These are phyloP conservation scores for Aspergillus sparsus DNA, from an alignment of 495 filamentous ascomycete species.

Conservation along the genomic window DNA sequence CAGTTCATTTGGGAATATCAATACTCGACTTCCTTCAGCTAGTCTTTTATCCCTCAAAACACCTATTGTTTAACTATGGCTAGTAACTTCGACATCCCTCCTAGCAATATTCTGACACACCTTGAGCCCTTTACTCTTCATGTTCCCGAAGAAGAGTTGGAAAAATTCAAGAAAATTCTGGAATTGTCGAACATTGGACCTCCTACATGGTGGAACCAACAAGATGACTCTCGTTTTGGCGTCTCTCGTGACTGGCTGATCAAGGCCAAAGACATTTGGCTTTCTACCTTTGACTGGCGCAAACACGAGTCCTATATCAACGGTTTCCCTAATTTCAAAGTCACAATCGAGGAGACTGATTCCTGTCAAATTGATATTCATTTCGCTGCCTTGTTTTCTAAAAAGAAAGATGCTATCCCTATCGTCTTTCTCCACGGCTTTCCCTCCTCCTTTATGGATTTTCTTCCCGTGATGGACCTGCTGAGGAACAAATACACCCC, in stretches of 20 bases:
- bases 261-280: slow-evolving; percentile 55
- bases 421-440: slow-evolving; percentile 62
- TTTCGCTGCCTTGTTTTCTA: slow-evolving; percentile 64
- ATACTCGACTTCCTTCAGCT: too few relatives aligned
- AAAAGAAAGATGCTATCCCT: slow-evolving; percentile 59
- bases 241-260: slow-evolving; percentile 58
- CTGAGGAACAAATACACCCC: slow-evolving; percentile 54
- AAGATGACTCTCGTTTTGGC: slow-evolving; percentile 51
- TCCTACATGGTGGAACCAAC: slow-evolving; percentile 50
- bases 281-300: slow-evolving; percentile 48
- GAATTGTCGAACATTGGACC: slow-evolving; percentile 54
- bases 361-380: slow-evolving; percentile 47
- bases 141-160: slow-evolving; percentile 48
- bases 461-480: slow-evolving; percentile 42
- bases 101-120: not conserved
- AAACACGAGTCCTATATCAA: slow-evolving; percentile 46
- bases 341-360: slow-evolving; percentile 42
- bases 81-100: slow-evolving; percentile 1
- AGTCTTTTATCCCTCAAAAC: too few relatives aligned
- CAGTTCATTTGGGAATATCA: too few relatives aligned
- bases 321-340: slow-evolving; percentile 62
- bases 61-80: not conserved
- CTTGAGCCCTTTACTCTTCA: slow-evolving; percentile 40
- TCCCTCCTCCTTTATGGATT: slow-evolving; percentile 40
- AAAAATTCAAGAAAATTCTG: slow-evolving; percentile 51